These are phyloP conservation scores for Geranium rotundifolium DNA, from an alignment of 345 rosid genomes.

Conservation along the genomic window DNA sequence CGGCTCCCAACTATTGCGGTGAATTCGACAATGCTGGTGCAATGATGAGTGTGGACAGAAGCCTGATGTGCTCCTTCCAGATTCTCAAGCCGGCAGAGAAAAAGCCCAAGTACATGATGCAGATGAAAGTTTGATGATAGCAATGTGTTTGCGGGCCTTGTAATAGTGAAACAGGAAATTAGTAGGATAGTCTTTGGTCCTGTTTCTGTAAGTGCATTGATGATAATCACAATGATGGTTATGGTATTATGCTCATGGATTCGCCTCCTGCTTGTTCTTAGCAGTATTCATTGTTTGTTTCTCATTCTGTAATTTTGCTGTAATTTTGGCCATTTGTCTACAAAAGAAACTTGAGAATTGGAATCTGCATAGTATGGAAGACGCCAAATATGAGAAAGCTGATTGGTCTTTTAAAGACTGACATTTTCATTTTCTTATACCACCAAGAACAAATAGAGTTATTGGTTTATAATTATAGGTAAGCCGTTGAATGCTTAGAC, in stretches of 20 bases:
- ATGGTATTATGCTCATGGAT: not conserved
- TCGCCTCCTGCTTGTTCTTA: too few species aligned
- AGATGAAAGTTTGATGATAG: slow-evolving; percentile 48
- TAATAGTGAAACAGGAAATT: slow-evolving; percentile 16
- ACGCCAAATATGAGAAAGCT: too few species aligned
- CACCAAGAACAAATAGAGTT: too few species aligned
- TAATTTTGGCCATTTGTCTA: too few species aligned
- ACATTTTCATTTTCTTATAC: too few species aligned
- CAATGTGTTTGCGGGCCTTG: slow-evolving; percentile 6
- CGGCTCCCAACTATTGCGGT: slow-evolving; percentile 94
- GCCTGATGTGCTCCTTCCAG: slow-evolving; percentile 91
- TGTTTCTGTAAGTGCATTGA: not conserved
- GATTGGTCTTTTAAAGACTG: too few species aligned
- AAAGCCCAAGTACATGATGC: slow-evolving; percentile 51
- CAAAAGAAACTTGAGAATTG: too few species aligned
- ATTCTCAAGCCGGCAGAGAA: slow-evolving; percentile 89
- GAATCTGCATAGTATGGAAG: too few species aligned
- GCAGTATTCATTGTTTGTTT: too few species aligned
- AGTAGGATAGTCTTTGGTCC: not conserved
- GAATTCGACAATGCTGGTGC: slow-evolving; percentile 99
- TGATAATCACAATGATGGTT: not conserved
- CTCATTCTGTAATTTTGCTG: too few species aligned
- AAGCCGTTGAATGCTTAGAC: too few species aligned
- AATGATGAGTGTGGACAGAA: slow-evolving; percentile 84
- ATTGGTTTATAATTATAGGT: too few species aligned